phyloP scores from a whole-genome alignment of 2,329 filamentous ascomycete species.

The Fusarium sp. region DNA sequence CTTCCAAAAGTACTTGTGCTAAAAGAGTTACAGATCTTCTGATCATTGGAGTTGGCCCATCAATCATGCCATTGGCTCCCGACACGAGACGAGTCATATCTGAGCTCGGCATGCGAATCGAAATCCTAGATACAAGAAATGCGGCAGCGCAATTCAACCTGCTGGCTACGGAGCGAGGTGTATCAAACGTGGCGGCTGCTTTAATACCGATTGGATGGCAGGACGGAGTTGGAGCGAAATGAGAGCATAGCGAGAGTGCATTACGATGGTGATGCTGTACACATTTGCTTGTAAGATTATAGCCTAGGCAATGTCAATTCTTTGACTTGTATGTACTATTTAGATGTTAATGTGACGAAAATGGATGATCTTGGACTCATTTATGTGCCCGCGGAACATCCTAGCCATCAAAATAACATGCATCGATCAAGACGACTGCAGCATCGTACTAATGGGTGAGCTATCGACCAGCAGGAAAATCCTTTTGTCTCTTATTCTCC shows the following conservation, averaged over 20 bases:
- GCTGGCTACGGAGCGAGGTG: conserved; percentile 91
- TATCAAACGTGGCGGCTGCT: conserved; percentile 85
- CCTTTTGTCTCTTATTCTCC: neutral
- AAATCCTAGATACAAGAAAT: conserved; percentile 92
- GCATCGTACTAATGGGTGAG: neutral
- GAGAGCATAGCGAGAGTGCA: neutral
- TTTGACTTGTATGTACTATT: neutral
- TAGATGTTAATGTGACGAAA: neutral
- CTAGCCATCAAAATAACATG: neutral
- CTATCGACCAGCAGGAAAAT: neutral
- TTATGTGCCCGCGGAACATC: no score
- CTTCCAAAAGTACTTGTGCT: neutral
- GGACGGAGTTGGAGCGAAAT: conserved; percentile 63
- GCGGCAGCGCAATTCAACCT: conserved; percentile 95
- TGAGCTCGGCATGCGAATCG: conserved; percentile 83
- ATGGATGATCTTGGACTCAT: neutral
- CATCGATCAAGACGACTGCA: neutral
- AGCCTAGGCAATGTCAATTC: neutral
- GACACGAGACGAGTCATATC: conserved; percentile 78
- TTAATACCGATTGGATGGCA: conserved; percentile 88
- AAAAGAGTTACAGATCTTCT: conserved; percentile 73
- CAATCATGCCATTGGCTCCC: conserved; percentile 80
- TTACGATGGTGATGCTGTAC: conserved; percentile 5
- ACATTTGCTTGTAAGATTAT: conserved; percentile 19
- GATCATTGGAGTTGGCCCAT: conserved; percentile 85